Conservation (phyloP, 768 basidiomycete species). For the Cubamyces sp. region DNA sequence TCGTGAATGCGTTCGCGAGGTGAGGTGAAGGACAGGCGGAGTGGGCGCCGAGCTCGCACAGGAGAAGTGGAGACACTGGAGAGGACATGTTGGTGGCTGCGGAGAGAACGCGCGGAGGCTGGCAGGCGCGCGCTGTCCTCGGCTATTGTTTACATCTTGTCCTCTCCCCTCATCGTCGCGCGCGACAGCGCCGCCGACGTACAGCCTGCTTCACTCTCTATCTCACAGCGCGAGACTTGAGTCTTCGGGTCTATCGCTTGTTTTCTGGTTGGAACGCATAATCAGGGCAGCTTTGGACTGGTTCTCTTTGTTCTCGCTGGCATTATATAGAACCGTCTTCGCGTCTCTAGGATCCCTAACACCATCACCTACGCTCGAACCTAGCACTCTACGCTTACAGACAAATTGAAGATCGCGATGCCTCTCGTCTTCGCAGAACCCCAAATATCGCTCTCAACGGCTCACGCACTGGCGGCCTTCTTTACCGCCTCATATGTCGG, state of each 20-base stretch:
- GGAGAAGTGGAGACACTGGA: neutral
- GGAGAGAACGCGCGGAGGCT: neutral
- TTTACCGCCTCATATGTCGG: conserved; percentile 79
- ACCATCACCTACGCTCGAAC: neutral
- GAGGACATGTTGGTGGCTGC: neutral
- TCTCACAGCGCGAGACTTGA: neutral
- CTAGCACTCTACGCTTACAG: neutral
- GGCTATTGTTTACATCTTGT: neutral
- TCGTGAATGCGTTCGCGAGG: too few species aligned
- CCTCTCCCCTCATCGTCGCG: neutral
- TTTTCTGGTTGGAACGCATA: too few species aligned
- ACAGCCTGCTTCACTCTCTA: neutral
- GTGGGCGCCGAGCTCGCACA: conserved; percentile 2
- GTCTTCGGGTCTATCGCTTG: too few species aligned
- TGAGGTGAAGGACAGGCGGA: too few species aligned
- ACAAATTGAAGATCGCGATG: conserved; percentile 5
- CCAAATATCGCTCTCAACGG: conserved; percentile 32
- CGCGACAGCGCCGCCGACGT: neutral
- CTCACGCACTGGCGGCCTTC: conserved; percentile 59
- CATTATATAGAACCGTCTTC: neutral
- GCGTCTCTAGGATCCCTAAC: neutral
- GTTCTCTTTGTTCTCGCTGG: neutral
- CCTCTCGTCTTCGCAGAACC: conserved; percentile 26
- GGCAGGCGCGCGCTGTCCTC: neutral
- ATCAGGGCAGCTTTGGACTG: neutral